Evolutionary conservation across 768 basidiomycete genomes (phyloP), one percentile per base, ranked within the genome.

Genomic region (Lyophyllum shimeji): DNA sequence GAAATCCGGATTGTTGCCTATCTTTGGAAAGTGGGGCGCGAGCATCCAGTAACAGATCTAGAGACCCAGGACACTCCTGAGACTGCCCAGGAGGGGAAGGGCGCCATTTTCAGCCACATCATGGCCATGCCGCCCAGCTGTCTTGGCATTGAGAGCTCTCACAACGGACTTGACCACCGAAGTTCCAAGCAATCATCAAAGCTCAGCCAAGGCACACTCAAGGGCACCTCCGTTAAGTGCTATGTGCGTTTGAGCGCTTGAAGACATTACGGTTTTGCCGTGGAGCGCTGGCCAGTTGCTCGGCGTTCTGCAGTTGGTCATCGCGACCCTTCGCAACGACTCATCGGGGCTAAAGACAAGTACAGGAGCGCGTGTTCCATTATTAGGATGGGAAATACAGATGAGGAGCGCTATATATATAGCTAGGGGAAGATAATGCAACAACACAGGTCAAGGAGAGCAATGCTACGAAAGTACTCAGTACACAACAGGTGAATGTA

Each of bases 381-480:
- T 37, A 54, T 53, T 45, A 52, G 17, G 33, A 37, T 37, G 23
- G 40, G 44, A 37, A 52, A 23, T 53, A 58, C 53, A 56, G 51
- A 61, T 59, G 55, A 34, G 25, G 55, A 33, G 23, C 11, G 45
- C 50, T 52, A 48, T 37, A 55, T 37, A 55, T 51, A 55, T 42
- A 52, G 17, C 51, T 52, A 50, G 51, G 51, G n/a, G 34, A 25
- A 33, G 42, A 53, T 48, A 56, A 37, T 24, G 47, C 37, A 50
- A 47, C 56, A 51, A 47, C 33, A 40, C 48, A 44, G 7, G 46
- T 33, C 23, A 25, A 45, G 29, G 11, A 39, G 45, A 57, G 43
- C 56, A 29, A 55, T 57, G 50, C 51, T 55, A 61, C 50, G 60
- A 48, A 51, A 23, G 56, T 50, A 56, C 55, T 45, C 31, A 47